A percentile compares a stretch with the other conserved stretches of the same genome.
These are phyloP conservation scores for Ophiocordyceps camponoti-floridani DNA, from an alignment of 2,329 filamentous ascomycete genomes.

Conservation along the genomic window DNA sequence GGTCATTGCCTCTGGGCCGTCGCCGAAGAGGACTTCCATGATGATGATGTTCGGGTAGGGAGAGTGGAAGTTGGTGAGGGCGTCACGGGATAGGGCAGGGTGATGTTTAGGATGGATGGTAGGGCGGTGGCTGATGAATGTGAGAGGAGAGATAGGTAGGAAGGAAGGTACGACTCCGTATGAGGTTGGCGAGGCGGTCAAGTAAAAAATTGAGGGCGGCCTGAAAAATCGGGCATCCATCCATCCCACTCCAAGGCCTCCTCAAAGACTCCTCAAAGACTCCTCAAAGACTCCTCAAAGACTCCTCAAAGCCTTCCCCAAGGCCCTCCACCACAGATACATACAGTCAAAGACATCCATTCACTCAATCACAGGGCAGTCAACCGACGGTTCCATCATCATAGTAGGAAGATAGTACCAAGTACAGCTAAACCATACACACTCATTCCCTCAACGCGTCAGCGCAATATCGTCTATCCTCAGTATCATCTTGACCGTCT, in stretches of 20 bases:
- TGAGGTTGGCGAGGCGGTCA: background rate
- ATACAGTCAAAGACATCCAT: background rate
- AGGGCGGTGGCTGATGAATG: background rate
- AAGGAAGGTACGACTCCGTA: too few relatives aligned
- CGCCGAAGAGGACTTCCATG: background rate
- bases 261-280: too few relatives aligned
- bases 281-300: too few relatives aligned
- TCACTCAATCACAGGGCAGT: background rate
- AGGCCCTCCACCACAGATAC: too few relatives aligned
- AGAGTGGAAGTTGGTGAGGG: background rate
- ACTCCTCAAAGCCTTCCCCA: too few relatives aligned
- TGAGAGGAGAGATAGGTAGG: background rate
- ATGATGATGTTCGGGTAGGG: background rate
- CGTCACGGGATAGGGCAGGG: background rate
- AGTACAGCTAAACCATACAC: background rate
- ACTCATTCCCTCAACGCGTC: constrained; percentile 28
- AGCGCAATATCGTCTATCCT: constrained; percentile 50
- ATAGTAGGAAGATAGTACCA: too few relatives aligned
- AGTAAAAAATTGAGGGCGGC: background rate
- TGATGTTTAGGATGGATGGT: background rate
- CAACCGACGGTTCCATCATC: too few relatives aligned
- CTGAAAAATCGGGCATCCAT: background rate
- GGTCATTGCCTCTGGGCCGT: background rate
- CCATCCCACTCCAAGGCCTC: background rate
- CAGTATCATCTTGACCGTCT: constrained; percentile 92